Evolutionary conservation across 306 rosid species (phyloP).

Genomic region (Quercus bicolor): DNA sequence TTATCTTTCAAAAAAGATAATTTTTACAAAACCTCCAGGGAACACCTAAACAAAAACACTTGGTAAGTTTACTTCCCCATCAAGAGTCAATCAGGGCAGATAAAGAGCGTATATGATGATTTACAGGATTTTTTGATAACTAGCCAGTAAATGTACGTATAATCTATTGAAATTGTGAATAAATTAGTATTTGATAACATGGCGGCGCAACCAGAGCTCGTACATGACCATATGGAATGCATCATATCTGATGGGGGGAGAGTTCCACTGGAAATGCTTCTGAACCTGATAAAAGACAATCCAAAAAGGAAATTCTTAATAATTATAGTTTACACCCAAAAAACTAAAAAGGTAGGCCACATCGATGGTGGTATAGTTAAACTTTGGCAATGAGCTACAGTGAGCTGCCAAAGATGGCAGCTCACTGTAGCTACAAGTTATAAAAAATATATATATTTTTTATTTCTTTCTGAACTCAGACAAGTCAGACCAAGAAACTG

Average conservation of each 20-base stretch:
- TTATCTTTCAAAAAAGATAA: no score
- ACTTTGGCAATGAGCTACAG: no score
- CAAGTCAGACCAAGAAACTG: no score
- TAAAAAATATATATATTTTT: no score
- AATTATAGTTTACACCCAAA: background rate
- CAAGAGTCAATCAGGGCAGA: background rate
- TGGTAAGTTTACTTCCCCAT: no score
- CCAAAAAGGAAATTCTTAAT: slow-evolving; percentile 12
- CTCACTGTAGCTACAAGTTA: no score
- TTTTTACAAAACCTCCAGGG: no score
- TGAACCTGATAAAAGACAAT: slow-evolving; percentile 59
- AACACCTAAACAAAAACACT: no score
- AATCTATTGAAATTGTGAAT: slow-evolving; percentile 14
- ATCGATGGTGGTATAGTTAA: no score
- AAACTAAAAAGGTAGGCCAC: no score
- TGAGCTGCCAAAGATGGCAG: no score
- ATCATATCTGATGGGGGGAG: slow-evolving; percentile 73
- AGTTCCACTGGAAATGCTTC: slow-evolving; percentile 91
- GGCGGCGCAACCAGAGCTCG: slow-evolving; percentile 91
- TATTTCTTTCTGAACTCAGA: no score
- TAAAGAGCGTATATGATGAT: slow-evolving; percentile 24
- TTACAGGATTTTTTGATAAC: slow-evolving; percentile 44
- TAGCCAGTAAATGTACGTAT: slow-evolving; percentile 44
- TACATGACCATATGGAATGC: slow-evolving; percentile 97
- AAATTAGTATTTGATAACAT: slow-evolving; percentile 68